phyloP scores from a whole-genome alignment of 306 rosid species.

The Carpinus fangiana region DNA sequence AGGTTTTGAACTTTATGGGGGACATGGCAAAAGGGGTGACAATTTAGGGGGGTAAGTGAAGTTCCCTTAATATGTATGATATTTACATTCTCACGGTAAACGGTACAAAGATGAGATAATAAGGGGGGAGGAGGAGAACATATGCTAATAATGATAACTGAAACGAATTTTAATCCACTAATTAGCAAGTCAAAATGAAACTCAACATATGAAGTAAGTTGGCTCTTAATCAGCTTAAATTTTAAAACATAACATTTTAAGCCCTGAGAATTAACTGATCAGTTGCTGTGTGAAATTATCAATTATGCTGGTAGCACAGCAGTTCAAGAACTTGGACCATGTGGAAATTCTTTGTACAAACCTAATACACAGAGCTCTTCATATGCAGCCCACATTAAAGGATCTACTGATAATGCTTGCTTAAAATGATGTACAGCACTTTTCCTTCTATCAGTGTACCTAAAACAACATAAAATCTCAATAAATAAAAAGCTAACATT shows the following conservation, averaged over 20 bases:
- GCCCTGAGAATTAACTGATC: not conserved
- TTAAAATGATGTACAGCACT: slow-evolving; percentile 55
- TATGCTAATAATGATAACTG: not conserved
- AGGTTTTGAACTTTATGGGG: too few species aligned
- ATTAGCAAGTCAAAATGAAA: not conserved
- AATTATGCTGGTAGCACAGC: not conserved
- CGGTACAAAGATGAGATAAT: not conserved
- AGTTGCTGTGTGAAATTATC: not conserved
- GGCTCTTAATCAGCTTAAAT: not conserved
- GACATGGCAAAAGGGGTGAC: too few species aligned
- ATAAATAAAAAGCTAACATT: not conserved
- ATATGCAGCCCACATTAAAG: slow-evolving; percentile 79
- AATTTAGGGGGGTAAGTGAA: too few species aligned
- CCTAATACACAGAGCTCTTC: slow-evolving; percentile 95
- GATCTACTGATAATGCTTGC: slow-evolving; percentile 53
- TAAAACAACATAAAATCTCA: slow-evolving; percentile 21
- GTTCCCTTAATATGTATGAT: not conserved
- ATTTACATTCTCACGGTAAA: not conserved
- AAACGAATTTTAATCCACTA: not conserved
- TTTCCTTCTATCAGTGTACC: slow-evolving; percentile 68
- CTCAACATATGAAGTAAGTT: not conserved
- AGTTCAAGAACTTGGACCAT: slow-evolving; percentile 10
- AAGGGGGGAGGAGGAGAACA: not conserved
- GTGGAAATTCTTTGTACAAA: slow-evolving; percentile 37
- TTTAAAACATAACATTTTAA: not conserved